Evolutionary conservation across 2,329 filamentous ascomycete genomes (phyloP), one percentile per base, ranked within the genome.

Genomic region (Alternaria rosae): DNA sequence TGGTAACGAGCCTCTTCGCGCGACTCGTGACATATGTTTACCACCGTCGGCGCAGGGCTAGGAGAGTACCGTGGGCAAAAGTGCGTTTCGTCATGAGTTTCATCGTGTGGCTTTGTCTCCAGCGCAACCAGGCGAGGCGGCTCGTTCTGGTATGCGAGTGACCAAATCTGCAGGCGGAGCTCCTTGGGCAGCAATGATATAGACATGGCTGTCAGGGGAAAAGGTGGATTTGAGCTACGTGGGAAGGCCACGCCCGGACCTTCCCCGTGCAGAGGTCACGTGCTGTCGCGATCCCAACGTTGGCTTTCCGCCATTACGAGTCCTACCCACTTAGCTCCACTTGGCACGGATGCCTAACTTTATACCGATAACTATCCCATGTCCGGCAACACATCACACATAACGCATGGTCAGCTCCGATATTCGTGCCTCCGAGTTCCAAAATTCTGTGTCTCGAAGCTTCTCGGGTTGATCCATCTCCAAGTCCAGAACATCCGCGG

Each of bases 11-110:
- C 65, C 54, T 73, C 70, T 17, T 59, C 48, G 20, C 70, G 66
- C 15, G 70, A 50, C 54, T 73, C 70, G 15, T 53, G 66, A 45
- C 70, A 73, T 32, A 70, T 50, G 28, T 70, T 68, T 21, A 64
- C 56, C 9, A 66, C 61, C 2, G 41, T 59, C 6, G 69, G 69
- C 8, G 65, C 58, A 20, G 68, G 64, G 38, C 57, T 66, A 21
- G 69, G 70, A 5, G 66, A 68, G 41, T 67, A 68, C 12, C 69
- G 69, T 10, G 69, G 70, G 43, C 70, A 73, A 17, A 68, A 67
- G 38, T 68, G 64, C n/a, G 50, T 20, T 25, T 68, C 61, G 47
- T 66, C 45, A 42, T 73, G 70, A n/a, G 52, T 30, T 32, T 68
- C 58, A 44, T 67, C 50, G 50, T 73, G 70, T 4, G 52, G 43